Evolutionary conservation across 208 protist genomes (phyloP).

Genomic region (Leishmania mexicana): DNA sequence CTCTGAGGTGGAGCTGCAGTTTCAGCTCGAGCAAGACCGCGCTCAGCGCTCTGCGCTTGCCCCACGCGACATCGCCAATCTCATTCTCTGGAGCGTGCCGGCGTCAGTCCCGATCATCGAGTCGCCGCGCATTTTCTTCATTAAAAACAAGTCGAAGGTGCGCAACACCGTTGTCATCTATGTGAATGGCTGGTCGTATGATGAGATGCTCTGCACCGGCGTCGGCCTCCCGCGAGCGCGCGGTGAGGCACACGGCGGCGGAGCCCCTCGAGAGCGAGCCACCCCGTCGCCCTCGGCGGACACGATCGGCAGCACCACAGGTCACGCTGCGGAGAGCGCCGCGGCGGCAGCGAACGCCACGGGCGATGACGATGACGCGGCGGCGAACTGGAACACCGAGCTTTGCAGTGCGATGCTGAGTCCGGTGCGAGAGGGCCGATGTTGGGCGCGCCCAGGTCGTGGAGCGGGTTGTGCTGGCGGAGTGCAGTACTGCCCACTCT

Average conservation of each 20-base stretch:
- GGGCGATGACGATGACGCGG: background rate
- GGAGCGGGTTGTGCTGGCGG: conserved; percentile 33
- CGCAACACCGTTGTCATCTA: conserved; percentile 79
- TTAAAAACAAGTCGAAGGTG: conserved; percentile 75
- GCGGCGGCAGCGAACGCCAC: background rate
- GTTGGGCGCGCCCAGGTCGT: conserved; percentile 47
- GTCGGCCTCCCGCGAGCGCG: conserved; percentile 30
- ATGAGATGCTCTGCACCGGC: conserved; percentile 65
- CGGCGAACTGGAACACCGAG: conserved; percentile 28
- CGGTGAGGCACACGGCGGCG: background rate
- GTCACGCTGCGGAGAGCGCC: background rate
- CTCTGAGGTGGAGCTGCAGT: conserved; percentile 59
- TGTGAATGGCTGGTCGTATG: conserved; percentile 80
- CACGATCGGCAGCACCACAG: background rate
- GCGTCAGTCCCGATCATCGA: conserved; percentile 70
- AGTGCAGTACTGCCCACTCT: conserved; percentile 63
- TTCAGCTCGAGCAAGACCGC: conserved; percentile 56
- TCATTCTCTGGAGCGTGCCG: conserved; percentile 79
- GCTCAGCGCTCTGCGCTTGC: conserved; percentile 38
- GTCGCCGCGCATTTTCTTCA: conserved; percentile 67
- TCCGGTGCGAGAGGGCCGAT: conserved; percentile 40
- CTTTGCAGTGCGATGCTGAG: conserved; percentile 45
- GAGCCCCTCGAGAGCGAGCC: background rate
- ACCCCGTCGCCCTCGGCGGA: background rate
- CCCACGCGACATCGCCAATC: conserved; percentile 74